A percentile compares a stretch with the other conserved stretches of the same genome.
phyloP scores from a whole-genome alignment of 495 filamentous ascomycete species.

The Trypethelium eluteriae region DNA sequence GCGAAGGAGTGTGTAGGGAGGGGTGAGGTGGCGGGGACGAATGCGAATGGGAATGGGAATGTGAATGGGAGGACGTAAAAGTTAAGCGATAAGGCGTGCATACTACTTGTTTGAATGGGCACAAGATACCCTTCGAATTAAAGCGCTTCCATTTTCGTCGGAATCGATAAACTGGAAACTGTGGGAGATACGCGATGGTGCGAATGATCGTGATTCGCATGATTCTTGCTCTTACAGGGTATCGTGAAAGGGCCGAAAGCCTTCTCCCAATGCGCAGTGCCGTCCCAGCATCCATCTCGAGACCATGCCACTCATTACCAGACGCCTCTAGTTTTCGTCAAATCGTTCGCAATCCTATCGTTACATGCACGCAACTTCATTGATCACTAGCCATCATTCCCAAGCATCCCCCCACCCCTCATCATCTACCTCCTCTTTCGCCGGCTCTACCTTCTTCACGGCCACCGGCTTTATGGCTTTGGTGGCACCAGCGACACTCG shows the following conservation, averaged over 20 bases:
- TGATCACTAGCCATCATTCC: constrained; percentile 29
- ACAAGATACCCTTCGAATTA: background rate
- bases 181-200: too few species aligned
- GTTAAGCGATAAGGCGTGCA: background rate
- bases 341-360: too few species aligned
- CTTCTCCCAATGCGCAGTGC: background rate
- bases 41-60: constrained; percentile 8
- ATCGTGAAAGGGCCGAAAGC: background rate
- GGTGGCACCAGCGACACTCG: too few species aligned
- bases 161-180: too few species aligned
- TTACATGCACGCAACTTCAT: background rate
- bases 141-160: background rate
- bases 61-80: too few species aligned
- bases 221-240: constrained; percentile 4
- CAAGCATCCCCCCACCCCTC: constrained; percentile 63
- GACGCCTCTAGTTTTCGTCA: too few species aligned
- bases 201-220: too few species aligned
- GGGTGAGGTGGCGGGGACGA: constrained; percentile 11
- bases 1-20: constrained; percentile 53
- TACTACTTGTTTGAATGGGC: background rate
- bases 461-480: constrained; percentile 10
- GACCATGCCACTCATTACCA: too few species aligned
- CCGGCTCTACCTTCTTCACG: constrained; percentile 33
- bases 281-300: too few species aligned
- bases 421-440: constrained; percentile 51